Evolutionary conservation across 2,329 filamentous ascomycete genomes (phyloP), one percentile per base, ranked within the genome.

Genomic region (Sporothrix phasma): DNA sequence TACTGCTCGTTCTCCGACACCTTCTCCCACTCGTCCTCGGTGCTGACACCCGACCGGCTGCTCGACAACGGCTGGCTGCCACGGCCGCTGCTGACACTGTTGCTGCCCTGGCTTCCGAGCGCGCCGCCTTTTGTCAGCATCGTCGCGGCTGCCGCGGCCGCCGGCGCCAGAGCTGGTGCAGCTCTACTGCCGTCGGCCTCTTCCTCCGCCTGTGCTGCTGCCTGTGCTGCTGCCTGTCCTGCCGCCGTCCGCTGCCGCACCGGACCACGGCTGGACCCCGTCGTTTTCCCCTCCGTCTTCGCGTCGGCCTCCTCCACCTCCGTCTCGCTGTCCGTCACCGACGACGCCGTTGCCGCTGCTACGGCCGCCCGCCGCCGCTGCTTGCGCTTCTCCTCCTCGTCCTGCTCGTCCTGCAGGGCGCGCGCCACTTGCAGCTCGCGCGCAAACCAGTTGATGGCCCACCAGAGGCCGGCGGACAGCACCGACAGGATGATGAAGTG

Each of bases 1-100:
- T 59, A 39, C 41, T 80, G 80, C 78, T 86, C 84, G 65, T 80
- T 84, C 74, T 89, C 88, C 24, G 90, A 91, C 3, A 97, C 88
- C 80, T 94, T 95, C 79, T 97, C 93, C 93, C 93, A 97, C 77
- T 97, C 93, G 72, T 93, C 93, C 77, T 97, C 93, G 4, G 92
- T 97, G 76, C 91, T 93, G 22, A 75, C 80, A 61, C 81, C 80
- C 53, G 82, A 85, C 73, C 80, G 83, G 26, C 77, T 78, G 43
- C 78, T 80, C 60, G 76, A 73, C 56, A 62, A 37, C 1, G 19
- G 56, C 45, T 47, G 61, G 62, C 66, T 64, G 46, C 31, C 19
- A 60, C 66, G 63, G 53, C 31, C 24, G 41, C 5, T 47, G 24
- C 29, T 19, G 41, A 24, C 39, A 34, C 3, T 37, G 45, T 51